Evolutionary conservation across 345 rosid genomes (phyloP).

Genomic region (Salix suchowensis): DNA sequence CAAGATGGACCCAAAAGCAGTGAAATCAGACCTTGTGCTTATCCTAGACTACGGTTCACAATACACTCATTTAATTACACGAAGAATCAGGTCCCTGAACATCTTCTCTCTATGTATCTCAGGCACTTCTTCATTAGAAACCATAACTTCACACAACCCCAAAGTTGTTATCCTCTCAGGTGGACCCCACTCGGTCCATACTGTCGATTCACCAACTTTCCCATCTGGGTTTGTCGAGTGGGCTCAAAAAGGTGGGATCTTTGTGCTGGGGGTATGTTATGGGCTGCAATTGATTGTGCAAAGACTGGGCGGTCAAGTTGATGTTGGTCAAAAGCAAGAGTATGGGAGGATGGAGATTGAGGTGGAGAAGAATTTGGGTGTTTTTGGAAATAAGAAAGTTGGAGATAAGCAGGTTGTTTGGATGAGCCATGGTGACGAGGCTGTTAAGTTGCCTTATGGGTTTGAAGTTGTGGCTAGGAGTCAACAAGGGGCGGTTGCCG

Average conservation of each 20-base stretch:
- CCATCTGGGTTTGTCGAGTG: slow-evolving; percentile 71
- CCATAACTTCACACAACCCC: slow-evolving; percentile 59
- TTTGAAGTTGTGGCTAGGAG: slow-evolving; percentile 75
- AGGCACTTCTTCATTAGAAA: slow-evolving; percentile 69
- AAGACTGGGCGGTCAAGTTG: slow-evolving; percentile 72
- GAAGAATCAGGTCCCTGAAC: slow-evolving; percentile 80
- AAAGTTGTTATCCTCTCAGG: slow-evolving; percentile 87
- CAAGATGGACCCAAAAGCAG: slow-evolving; percentile 23
- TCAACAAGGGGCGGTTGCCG: slow-evolving; percentile 76
- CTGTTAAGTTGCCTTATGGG: slow-evolving; percentile 58
- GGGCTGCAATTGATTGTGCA: slow-evolving; percentile 85
- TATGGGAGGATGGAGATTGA: slow-evolving; percentile 94
- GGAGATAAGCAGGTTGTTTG: slow-evolving; percentile 81
- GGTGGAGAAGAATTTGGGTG: slow-evolving; percentile 46
- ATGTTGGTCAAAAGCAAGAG: slow-evolving; percentile 74
- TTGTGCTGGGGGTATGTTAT: slow-evolving; percentile 77
- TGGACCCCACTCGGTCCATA: slow-evolving; percentile 90
- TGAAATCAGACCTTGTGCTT: slow-evolving; percentile 65
- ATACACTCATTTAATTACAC: slow-evolving; percentile 90
- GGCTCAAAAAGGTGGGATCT: slow-evolving; percentile 53
- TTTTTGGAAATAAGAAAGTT: slow-evolving; percentile 55
- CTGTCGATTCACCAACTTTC: slow-evolving; percentile 60
- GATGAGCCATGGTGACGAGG: slow-evolving; percentile 99
- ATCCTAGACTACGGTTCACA: slow-evolving; percentile 92
- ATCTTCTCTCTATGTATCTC: slow-evolving; percentile 79